Base-by-base conservation (phyloP, 345 rosid genomes). In the Brassica incana region DNA sequence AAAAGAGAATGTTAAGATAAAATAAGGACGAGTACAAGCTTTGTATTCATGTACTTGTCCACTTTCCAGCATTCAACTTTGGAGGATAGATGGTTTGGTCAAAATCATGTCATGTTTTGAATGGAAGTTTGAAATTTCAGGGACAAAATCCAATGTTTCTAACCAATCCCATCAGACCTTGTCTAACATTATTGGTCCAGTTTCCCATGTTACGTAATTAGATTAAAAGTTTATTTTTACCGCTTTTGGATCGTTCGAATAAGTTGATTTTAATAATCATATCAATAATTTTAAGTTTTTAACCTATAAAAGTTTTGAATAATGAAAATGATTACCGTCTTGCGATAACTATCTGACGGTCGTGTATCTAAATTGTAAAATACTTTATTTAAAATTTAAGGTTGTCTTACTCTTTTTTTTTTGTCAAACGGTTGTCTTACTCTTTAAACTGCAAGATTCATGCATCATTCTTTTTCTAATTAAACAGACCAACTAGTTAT, bases 51-150 rank as follows among this genome's bases (percentile, higher is more conserved):
- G 79, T 80, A 76, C 54, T 75, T 75, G 40, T 80, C 83, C 62
- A 69, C 72, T 80, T 69, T 69, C 56, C 11, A 14, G 10, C 30
- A 70, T 80, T 75, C 83, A 74, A 80, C 70, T 36, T 74, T 74
- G 83, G 76, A 62, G 75, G 79, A 25, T 74, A 63, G 75, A 75
- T 69, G 20, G 71, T 69, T 69, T 69, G 67, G 83, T 80, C 83
- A 69, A 75, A 63, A 70, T 56, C 68, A 54, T 75, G 67, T 70
- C 68, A 75, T 63, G 60, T 75, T 48, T 75, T 74, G 76, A 80
- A 80, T 69, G 36, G 12, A 80, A 80, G 72, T 80, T 75, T 74
- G 67, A 63, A 16, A 16, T 16, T 74, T 63, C 58, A 33, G 75
- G 75, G 75, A 63, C 66, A 75, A 73, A 16, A 40, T 66, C 68